phyloP scores from a whole-genome alignment of 164 flowering plant species.

The Piper longum region DNA sequence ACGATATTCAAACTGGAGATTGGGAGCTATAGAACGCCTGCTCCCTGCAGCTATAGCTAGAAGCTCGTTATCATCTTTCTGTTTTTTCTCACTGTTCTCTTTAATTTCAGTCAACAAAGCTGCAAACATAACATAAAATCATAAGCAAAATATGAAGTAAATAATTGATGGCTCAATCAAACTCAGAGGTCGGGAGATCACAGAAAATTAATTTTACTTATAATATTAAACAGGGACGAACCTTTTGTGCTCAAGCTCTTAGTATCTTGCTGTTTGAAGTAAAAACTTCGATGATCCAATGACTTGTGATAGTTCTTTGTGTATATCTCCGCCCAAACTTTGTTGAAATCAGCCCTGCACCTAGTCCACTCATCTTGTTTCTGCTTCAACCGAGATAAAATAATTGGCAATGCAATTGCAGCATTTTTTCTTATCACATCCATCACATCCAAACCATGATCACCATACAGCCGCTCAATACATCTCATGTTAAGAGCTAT shows the following conservation, averaged over 20 bases:
- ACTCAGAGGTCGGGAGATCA: too few species aligned
- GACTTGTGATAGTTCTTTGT: constrained; percentile 86
- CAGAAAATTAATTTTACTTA: too few species aligned
- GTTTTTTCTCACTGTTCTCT: constrained; percentile 75
- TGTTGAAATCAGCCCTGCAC: constrained; percentile 81
- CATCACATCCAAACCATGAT: constrained; percentile 93
- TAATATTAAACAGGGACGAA: constrained; percentile 7
- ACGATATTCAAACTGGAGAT: constrained; percentile 52
- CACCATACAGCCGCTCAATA: constrained; percentile 93
- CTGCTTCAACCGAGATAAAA: constrained; percentile 83
- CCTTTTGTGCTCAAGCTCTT: constrained; percentile 94
- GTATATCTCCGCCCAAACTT: constrained; percentile 92
- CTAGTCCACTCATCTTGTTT: constrained; percentile 91
- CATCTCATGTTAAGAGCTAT: constrained; percentile 74
- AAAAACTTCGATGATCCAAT: constrained; percentile 93
- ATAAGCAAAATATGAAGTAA: not conserved
- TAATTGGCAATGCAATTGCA: constrained; percentile 69
- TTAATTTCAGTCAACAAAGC: constrained; percentile 76
- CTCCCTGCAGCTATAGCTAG: constrained; percentile 72
- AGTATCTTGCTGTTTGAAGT: constrained; percentile 95
- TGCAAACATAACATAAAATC: constrained; percentile 14
- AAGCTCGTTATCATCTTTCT: constrained; percentile 63
- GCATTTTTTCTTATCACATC: constrained; percentile 78
- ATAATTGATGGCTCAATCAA: too few species aligned
- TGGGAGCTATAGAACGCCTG: constrained; percentile 43